These are phyloP conservation scores for Mucor piriformis DNA, from an alignment of 371 early-diverging fungal genomes.

Conservation along the genomic window DNA sequence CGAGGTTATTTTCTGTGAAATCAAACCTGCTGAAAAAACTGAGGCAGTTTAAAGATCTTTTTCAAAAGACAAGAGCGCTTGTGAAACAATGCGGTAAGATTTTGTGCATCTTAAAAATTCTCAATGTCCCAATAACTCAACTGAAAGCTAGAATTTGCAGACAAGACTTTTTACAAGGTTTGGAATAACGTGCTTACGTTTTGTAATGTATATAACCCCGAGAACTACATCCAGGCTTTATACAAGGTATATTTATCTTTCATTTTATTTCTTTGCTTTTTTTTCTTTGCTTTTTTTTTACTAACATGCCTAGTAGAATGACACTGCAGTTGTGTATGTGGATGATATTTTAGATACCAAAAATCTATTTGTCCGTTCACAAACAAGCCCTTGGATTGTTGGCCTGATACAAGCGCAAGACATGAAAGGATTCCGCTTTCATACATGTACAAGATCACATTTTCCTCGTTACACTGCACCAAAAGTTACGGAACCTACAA, in stretches of 20 bases:
- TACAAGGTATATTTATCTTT: slow-evolving; percentile 29
- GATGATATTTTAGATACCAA: slow-evolving; percentile 25
- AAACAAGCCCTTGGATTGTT: slow-evolving; percentile 39
- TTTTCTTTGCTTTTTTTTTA: background rate
- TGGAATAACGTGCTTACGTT: slow-evolving; percentile 32
- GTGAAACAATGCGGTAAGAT: slow-evolving; percentile 25
- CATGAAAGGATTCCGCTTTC: slow-evolving; percentile 41
- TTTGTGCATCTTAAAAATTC: background rate
- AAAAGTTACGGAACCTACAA: slow-evolving; percentile 11
- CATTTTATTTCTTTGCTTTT: background rate
- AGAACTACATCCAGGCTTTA: slow-evolving; percentile 28
- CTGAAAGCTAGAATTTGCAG: background rate
- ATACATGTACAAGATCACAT: slow-evolving; percentile 23
- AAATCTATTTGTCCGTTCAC: slow-evolving; percentile 1
- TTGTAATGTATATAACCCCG: slow-evolving; percentile 27
- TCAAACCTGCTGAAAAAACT: slow-evolving; percentile 12
- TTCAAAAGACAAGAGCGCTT: slow-evolving; percentile 35
- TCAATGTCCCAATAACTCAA: background rate
- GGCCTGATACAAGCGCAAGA: slow-evolving; percentile 45
- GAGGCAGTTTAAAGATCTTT: slow-evolving; percentile 16
- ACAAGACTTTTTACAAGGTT: slow-evolving; percentile 23
- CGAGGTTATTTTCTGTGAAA: slow-evolving; percentile 31
- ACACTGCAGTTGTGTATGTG: slow-evolving; percentile 41
- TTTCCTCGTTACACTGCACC: background rate
- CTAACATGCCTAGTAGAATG: slow-evolving; percentile 16